Evolutionary conservation across 352 stramenopile species (phyloP).

Genomic region (Phytophthora litchii): DNA sequence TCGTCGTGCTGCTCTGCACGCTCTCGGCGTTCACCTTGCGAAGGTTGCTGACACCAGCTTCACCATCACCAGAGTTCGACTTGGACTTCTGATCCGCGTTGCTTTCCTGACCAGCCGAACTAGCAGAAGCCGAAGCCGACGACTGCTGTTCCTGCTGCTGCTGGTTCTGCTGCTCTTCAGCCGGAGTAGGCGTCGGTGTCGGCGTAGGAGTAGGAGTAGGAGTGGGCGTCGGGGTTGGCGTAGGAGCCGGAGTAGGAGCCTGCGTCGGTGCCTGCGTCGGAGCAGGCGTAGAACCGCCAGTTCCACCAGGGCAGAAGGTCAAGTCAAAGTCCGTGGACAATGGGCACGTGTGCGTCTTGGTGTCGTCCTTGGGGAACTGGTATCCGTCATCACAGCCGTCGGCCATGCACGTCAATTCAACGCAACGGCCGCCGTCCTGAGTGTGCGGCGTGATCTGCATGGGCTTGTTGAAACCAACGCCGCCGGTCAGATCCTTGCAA

Average conservation of each 20-base stretch:
- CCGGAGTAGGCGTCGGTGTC: slow-evolving; percentile 24
- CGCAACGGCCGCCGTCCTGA: slow-evolving; percentile 43
- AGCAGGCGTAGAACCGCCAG: slow-evolving; percentile 29
- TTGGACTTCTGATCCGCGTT: slow-evolving; percentile 10
- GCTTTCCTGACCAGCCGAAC: slow-evolving; percentile 17
- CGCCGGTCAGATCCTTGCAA: slow-evolving; percentile 69
- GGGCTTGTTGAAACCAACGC: slow-evolving; percentile 65
- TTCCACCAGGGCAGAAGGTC: slow-evolving; percentile 64
- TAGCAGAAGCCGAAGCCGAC: slow-evolving; percentile 12
- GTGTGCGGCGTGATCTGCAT: slow-evolving; percentile 65
- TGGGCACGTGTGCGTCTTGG: slow-evolving; percentile 68
- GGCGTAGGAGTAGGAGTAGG: slow-evolving; percentile 43
- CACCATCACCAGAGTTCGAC: slow-evolving; percentile 10
- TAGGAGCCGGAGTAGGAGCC: slow-evolving; percentile 33
- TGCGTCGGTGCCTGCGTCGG: slow-evolving; percentile 34
- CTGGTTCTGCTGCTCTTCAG: neutral
- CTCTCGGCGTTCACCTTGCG: slow-evolving; percentile 26
- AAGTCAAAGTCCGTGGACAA: slow-evolving; percentile 56
- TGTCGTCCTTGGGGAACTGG: slow-evolving; percentile 71
- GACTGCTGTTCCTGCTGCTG: slow-evolving; percentile 12
- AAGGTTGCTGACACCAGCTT: slow-evolving; percentile 27
- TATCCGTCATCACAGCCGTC: slow-evolving; percentile 69
- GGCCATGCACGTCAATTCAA: slow-evolving; percentile 54
- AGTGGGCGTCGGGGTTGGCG: slow-evolving; percentile 35
- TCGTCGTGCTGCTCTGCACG: slow-evolving; percentile 3